Evolutionary conservation across 1,284 basidiomycete species (phyloP).

Genomic region (Microbotryum silenes-acaulis): DNA sequence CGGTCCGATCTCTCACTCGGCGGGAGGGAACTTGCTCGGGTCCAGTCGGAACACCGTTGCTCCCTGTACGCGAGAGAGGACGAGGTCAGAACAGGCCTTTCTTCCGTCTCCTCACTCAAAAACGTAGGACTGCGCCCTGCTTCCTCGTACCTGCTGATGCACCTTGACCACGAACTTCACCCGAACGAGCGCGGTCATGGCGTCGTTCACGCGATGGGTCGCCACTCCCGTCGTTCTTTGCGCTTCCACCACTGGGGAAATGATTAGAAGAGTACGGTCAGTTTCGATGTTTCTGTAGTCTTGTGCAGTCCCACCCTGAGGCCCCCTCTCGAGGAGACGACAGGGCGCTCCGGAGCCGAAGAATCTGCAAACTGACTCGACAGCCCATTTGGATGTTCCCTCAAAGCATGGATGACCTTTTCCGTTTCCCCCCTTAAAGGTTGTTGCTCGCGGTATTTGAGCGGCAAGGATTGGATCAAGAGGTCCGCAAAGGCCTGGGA

Average conservation of each 20-base stretch:
- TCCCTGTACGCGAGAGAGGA: conserved; percentile 5
- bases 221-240: conserved; percentile 10
- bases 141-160: conserved; percentile 12
- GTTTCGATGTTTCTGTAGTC: background rate
- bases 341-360: background rate
- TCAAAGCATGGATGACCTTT: conserved; percentile 23
- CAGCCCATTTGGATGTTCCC: conserved; percentile 16
- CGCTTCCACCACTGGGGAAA: background rate
- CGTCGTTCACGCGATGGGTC: conserved; percentile 25
- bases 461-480: conserved; percentile 31
- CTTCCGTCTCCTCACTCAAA: background rate
- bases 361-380: conserved; percentile 17
- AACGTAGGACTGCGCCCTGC: background rate
- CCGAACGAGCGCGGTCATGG: conserved; percentile 23
- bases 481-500: conserved; percentile 27
- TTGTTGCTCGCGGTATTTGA: conserved; percentile 34
- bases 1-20: background rate
- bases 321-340: no score
- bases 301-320: conserved; percentile 11
- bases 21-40: conserved; percentile 2
- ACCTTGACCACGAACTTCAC: conserved; percentile 23
- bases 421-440: conserved; percentile 28
- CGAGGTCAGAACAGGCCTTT: background rate
- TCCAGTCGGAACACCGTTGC: conserved; percentile 16
- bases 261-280: background rate